Evolutionary conservation across 306 rosid species (phyloP), one percentile per base, ranked within the genome.

Genomic region (Heteromeles arbutifolia): DNA sequence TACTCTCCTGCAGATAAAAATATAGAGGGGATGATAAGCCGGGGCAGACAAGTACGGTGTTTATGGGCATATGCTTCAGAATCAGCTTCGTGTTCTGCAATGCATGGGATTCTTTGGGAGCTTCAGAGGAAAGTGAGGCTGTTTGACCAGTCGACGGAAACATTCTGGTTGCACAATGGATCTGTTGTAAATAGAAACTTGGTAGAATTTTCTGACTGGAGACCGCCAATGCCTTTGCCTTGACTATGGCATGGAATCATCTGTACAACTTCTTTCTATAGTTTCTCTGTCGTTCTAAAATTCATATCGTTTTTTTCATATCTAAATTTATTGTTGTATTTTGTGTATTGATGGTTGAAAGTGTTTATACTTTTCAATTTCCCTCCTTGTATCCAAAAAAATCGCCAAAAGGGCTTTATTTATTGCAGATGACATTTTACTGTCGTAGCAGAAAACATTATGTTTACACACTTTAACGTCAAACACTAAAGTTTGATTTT

Each of bases 141-240:
- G 65, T 96, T 96, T 85, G 97, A 96, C 79, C 97, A 92, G 53
- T 96, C 99, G 61, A 84, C 87, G 26, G 98, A 90, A 88, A 92
- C 98, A 61, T 96, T 96, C 78, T 96, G 99, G 99, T 77, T 96
- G 83, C 98, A 90, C 73, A 88, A 96, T 62, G 93, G 89, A 68
- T 86, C 99, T 24, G 29, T 85, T 75, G 89, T 92, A 74, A 88
- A 92, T 83, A 87, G 93, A 76, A 79, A 90, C 78, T n/a, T 87
- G 45, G 87, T 89, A 18, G 84, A 87, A 65, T 96, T 96, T 83
- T 83, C 93, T 6, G 84, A 85, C 53, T 92, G 98, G 99, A 88
- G 84, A 80, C 80, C 81, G 54, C 97, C 97, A 9, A 65, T 96
- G 74, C 90, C 90, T 64, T 85, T 90, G 84, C 96, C 98, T 83